Conservation (phyloP, 2,329 filamentous ascomycete genomes). For the Colletotrichum tofieldiae region DNA sequence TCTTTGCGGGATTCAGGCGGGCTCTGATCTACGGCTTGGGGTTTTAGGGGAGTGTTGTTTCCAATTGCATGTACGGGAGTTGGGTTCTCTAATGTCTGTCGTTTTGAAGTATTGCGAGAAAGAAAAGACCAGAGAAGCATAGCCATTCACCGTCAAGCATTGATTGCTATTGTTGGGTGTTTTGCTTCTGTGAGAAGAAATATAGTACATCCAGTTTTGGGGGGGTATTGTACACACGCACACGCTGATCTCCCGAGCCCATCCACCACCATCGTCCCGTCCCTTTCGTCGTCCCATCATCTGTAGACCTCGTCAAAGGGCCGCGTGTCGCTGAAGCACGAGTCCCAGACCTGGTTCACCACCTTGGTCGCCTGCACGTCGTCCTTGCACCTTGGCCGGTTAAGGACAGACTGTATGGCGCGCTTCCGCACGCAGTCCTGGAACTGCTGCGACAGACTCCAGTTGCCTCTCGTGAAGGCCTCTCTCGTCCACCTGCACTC, state of each 20-base stretch:
- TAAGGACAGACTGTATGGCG: constrained; percentile 85
- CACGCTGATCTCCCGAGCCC: constrained; percentile 8
- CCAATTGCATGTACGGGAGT: constrained; percentile 49
- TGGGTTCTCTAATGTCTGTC: constrained; percentile 39
- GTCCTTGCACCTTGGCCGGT: constrained; percentile 85
- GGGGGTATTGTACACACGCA: constrained; percentile 47
- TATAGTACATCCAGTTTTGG: constrained; percentile 24
- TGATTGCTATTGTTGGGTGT: constrained; percentile 21
- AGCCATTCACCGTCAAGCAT: constrained; percentile 33
- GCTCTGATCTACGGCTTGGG: constrained; percentile 43
- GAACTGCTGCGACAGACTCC: constrained; percentile 91
- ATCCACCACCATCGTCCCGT: background rate
- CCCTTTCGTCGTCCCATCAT: constrained; percentile 56
- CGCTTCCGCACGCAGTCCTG: constrained; percentile 91
- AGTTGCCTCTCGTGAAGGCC: constrained; percentile 87
- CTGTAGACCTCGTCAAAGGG: constrained; percentile 98
- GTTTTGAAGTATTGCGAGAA: constrained; percentile 22
- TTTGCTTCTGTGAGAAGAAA: constrained; percentile 17
- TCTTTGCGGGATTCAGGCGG: constrained; percentile 40
- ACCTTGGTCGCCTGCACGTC: constrained; percentile 88
- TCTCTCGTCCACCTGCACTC: constrained; percentile 94
- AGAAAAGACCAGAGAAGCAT: constrained; percentile 33
- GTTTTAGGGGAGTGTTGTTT: constrained; percentile 35
- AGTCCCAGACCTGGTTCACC: constrained; percentile 99
- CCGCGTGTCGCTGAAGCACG: constrained; percentile 93